Conservation (phyloP, 2,329 filamentous ascomycete species). For the Emericellopsis atlantica region DNA sequence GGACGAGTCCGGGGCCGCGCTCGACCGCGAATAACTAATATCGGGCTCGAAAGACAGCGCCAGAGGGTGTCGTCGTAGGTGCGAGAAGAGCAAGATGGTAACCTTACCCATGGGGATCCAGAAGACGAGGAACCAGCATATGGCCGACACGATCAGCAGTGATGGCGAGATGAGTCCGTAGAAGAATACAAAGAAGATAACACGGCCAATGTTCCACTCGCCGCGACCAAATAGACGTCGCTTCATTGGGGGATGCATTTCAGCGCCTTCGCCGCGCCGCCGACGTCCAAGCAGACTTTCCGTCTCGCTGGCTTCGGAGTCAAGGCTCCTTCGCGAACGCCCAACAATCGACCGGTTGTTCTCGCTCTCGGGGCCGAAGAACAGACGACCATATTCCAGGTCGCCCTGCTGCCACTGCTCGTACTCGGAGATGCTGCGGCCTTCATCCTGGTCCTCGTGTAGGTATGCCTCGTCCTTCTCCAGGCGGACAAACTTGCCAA, state of each 20-base stretch:
- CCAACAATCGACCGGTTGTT: conserved; percentile 70
- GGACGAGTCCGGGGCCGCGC: conserved; percentile 63
- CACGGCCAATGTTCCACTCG: conserved; percentile 86
- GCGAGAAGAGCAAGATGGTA: conserved; percentile 77
- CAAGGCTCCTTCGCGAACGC: conserved; percentile 74
- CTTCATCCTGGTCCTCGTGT: conserved; percentile 90
- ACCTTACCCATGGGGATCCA: conserved; percentile 98
- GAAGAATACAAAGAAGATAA: conserved; percentile 94
- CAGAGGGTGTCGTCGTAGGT: conserved; percentile 82
- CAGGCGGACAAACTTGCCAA: conserved; percentile 89
- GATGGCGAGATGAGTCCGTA: conserved; percentile 83
- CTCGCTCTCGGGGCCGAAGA: conserved; percentile 68
- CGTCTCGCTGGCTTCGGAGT: conserved; percentile 72
- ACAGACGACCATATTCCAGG: conserved; percentile 85
- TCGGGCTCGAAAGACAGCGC: conserved; percentile 90
- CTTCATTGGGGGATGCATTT: conserved; percentile 41
- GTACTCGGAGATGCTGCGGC: conserved; percentile 94
- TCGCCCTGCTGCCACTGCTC: conserved; percentile 98
- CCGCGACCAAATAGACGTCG: conserved; percentile 86
- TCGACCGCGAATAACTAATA: conserved; percentile 53
- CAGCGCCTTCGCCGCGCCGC: conserved; percentile 37
- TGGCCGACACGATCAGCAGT: conserved; percentile 69
- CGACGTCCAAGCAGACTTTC: conserved; percentile 70
- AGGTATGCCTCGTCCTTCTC: conserved; percentile 90
- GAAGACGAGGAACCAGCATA: conserved; percentile 96